Evolutionary conservation across 2,329 filamentous ascomycete species (phyloP).

Genomic region (Trichoderma atroviride): DNA sequence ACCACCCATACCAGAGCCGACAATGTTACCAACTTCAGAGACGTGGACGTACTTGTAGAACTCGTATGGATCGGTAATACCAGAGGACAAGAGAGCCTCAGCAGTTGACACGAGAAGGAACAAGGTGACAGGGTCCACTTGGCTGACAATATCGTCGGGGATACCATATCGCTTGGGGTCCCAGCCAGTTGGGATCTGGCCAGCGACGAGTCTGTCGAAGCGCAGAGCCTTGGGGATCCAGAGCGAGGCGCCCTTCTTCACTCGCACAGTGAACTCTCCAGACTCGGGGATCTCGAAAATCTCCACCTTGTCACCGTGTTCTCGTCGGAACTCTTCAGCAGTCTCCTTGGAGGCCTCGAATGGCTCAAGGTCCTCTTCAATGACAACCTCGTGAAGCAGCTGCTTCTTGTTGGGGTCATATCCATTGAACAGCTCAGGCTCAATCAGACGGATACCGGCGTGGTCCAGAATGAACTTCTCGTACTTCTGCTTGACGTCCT

Average conservation of each 20-base stretch:
- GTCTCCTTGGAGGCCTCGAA: slow-evolving; percentile 98
- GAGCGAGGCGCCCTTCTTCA: slow-evolving; percentile 93
- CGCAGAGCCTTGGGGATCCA: slow-evolving; percentile 96
- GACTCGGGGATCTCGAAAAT: slow-evolving; percentile 93
- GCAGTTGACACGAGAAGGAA: slow-evolving; percentile 93
- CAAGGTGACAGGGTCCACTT: slow-evolving; percentile 94
- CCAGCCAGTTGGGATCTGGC: slow-evolving; percentile 96
- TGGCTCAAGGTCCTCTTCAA: slow-evolving; percentile 94
- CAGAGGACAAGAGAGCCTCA: slow-evolving; percentile 85
- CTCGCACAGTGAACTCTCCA: slow-evolving; percentile 89
- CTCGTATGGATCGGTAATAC: slow-evolving; percentile 98
- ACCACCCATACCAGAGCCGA: slow-evolving; percentile 98
- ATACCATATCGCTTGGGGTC: slow-evolving; percentile 95
- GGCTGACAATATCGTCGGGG: slow-evolving; percentile 94
- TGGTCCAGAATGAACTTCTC: slow-evolving; percentile 97
- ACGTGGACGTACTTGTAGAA: slow-evolving; percentile 99
- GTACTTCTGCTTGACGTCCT: slow-evolving; percentile 96
- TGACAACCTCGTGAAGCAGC: slow-evolving; percentile 94
- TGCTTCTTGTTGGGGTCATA: slow-evolving; percentile 99
- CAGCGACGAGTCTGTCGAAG: slow-evolving; percentile 96
- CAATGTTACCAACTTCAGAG: slow-evolving; percentile 96
- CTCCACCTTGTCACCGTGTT: slow-evolving; percentile 97
- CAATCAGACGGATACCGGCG: slow-evolving; percentile 94
- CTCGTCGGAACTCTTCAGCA: slow-evolving; percentile 93
- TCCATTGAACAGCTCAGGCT: slow-evolving; percentile 93